Conservation (phyloP, 2,329 filamentous ascomycete genomes). For the Fusarium cyanostomum region DNA sequence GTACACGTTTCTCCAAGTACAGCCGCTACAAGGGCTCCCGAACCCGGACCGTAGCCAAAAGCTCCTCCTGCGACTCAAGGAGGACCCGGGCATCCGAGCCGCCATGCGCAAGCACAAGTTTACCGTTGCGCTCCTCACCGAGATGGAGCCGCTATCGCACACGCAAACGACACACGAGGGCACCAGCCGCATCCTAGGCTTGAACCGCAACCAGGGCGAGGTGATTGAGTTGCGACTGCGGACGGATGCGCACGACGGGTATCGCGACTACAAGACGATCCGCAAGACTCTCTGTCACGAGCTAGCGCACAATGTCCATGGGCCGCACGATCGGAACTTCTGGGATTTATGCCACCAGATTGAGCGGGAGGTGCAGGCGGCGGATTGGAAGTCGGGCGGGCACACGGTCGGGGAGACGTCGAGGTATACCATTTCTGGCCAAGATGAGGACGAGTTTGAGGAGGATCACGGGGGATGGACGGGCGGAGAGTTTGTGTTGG, state of each 20-base stretch:
- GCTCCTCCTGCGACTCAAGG: conserved; percentile 78
- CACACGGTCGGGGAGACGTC: conserved; percentile 71
- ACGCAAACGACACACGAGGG: conserved; percentile 77
- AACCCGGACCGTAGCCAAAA: conserved; percentile 74
- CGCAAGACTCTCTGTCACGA: conserved; percentile 95
- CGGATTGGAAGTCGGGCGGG: conserved; percentile 81
- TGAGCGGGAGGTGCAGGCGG: conserved; percentile 83
- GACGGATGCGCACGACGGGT: conserved; percentile 95
- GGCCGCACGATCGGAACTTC: conserved; percentile 85
- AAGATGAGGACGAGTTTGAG: conserved; percentile 62
- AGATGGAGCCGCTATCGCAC: conserved; percentile 91
- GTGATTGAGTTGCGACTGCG: conserved; percentile 89
- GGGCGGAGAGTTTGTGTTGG: conserved; percentile 80
- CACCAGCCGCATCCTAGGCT: conserved; percentile 78
- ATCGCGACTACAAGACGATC: conserved; percentile 91
- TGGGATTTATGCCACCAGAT: conserved; percentile 91
- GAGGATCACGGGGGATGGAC: conserved; percentile 80
- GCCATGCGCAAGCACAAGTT: conserved; percentile 88
- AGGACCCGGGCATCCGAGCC: conserved; percentile 85
- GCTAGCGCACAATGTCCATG: conserved; percentile 89
- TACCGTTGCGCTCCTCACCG: conserved; percentile 84
- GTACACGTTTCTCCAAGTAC: conserved; percentile 85
- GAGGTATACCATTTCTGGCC: conserved; percentile 64
- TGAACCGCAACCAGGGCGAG: conserved; percentile 89
- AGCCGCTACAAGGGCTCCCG: conserved; percentile 80